Evolutionary conservation across 2,329 filamentous ascomycete species (phyloP).

Genomic region (Cercospora zeina): DNA sequence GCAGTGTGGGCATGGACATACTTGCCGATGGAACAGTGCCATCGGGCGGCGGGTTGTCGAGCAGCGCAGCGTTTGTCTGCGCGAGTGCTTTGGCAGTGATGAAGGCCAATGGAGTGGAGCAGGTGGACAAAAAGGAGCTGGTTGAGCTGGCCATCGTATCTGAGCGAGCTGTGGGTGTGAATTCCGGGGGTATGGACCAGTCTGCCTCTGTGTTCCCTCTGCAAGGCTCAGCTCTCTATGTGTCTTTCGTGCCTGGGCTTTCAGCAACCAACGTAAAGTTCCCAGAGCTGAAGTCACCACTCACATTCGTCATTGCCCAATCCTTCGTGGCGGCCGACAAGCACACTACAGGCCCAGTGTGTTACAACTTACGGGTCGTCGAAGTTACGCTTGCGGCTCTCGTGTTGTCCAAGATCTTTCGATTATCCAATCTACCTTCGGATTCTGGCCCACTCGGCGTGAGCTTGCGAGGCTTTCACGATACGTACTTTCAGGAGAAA

Average conservation of each 20-base stretch:
- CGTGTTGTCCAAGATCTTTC: slow-evolving; percentile 61
- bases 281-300: slow-evolving; percentile 75
- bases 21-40: slow-evolving; percentile 91
- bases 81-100: slow-evolving; percentile 86
- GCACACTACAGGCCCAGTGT: slow-evolving; percentile 85
- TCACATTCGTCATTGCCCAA: slow-evolving; percentile 91
- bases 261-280: slow-evolving; percentile 76
- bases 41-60: slow-evolving; percentile 86
- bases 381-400: slow-evolving; percentile 87
- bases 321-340: slow-evolving; percentile 94
- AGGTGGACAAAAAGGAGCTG: slow-evolving; percentile 86
- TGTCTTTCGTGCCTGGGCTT: slow-evolving; percentile 81
- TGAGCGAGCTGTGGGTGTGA: slow-evolving; percentile 91
- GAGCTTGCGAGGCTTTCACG: slow-evolving; percentile 83
- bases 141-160: slow-evolving; percentile 93
- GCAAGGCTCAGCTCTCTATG: slow-evolving; percentile 81
- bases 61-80: slow-evolving; percentile 90
- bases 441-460: slow-evolving; percentile 82
- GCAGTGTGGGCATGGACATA: slow-evolving; percentile 77
- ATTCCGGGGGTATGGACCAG: slow-evolving; percentile 98
- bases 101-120: slow-evolving; percentile 74
- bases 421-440: slow-evolving; percentile 63
- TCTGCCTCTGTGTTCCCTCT: slow-evolving; percentile 91
- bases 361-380: slow-evolving; percentile 95
- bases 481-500: slow-evolving; percentile 68